A percentile compares a stretch with the other conserved stretches of the same genome.
Evolutionary conservation across 306 rosid species (phyloP).

Genomic region (Sechiopsis laciniata): DNA sequence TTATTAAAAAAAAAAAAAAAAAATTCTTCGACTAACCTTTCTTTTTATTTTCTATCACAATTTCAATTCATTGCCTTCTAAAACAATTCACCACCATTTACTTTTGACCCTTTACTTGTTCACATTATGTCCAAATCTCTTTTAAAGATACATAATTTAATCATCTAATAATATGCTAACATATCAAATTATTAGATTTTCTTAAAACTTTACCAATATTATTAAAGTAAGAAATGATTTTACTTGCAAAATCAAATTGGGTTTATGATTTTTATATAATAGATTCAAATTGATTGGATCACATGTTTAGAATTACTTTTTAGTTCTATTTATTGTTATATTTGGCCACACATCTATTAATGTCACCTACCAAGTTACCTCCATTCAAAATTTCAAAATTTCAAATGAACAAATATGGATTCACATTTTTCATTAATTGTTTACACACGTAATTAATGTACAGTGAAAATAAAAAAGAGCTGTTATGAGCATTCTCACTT

Average conservation of each 20-base stretch:
- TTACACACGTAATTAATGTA: background rate
- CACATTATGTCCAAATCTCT: conserved; percentile 2
- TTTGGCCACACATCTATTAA: conserved; percentile 11
- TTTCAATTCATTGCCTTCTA: background rate
- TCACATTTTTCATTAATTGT: conserved; percentile 15
- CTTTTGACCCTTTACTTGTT: background rate
- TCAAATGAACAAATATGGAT: conserved; percentile 5
- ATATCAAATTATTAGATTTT: background rate
- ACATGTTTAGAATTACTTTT: background rate
- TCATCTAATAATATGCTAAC: background rate
- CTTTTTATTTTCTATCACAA: background rate
- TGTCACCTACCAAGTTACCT: conserved; percentile 16
- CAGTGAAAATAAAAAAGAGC: background rate
- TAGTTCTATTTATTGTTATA: background rate
- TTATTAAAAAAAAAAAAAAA: too few relatives aligned
- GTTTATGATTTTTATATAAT: background rate
- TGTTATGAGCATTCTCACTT: background rate
- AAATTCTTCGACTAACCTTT: too few relatives aligned
- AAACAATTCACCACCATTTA: background rate
- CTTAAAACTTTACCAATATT: background rate
- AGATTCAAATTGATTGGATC: background rate
- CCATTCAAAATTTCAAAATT: conserved; percentile 17
- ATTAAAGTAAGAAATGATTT: background rate
- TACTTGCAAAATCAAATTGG: too few relatives aligned
- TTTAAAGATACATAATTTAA: background rate